Evolutionary conservation across 208 protist genomes (phyloP).

Genomic region (Lotmaria passim): DNA sequence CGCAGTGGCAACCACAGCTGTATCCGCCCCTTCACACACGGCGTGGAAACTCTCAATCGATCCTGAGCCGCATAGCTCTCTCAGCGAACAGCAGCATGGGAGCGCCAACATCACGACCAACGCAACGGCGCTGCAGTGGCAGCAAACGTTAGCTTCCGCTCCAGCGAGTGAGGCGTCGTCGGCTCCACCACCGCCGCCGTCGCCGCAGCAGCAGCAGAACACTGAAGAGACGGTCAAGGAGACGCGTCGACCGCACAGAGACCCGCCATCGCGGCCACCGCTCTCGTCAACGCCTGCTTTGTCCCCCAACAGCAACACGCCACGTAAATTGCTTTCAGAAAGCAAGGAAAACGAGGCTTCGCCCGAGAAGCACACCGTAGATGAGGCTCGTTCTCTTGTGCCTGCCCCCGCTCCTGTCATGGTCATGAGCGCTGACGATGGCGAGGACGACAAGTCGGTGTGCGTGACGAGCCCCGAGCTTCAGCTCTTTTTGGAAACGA

Average conservation of each 20-base stretch:
- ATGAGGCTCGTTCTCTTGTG: neutral
- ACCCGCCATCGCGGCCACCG: neutral
- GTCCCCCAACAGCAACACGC: neutral
- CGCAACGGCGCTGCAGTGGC: slow-evolving; percentile 6
- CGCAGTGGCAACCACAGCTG: neutral
- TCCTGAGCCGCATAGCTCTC: neutral
- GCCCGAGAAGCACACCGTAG: neutral
- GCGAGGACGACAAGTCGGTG: slow-evolving; percentile 17
- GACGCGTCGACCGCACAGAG: neutral
- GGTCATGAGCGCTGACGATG: neutral
- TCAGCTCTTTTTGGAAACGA: slow-evolving; percentile 70
- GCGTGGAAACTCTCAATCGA: slow-evolving; percentile 12
- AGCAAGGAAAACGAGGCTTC: neutral
- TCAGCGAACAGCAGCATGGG: neutral
- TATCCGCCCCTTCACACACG: no score
- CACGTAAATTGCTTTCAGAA: neutral
- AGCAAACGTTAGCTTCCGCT: neutral
- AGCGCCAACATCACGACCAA: neutral
- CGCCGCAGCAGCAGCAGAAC: neutral
- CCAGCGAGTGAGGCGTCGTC: neutral
- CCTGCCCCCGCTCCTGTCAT: neutral
- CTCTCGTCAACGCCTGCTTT: neutral
- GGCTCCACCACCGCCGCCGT: neutral
- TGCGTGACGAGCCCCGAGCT: slow-evolving; percentile 60
- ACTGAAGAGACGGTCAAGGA: neutral